A percentile compares a stretch with the other conserved stretches of the same genome.
These are phyloP conservation scores for Sisymbrium altissimum DNA, from an alignment of 345 rosid species.

Conservation along the genomic window DNA sequence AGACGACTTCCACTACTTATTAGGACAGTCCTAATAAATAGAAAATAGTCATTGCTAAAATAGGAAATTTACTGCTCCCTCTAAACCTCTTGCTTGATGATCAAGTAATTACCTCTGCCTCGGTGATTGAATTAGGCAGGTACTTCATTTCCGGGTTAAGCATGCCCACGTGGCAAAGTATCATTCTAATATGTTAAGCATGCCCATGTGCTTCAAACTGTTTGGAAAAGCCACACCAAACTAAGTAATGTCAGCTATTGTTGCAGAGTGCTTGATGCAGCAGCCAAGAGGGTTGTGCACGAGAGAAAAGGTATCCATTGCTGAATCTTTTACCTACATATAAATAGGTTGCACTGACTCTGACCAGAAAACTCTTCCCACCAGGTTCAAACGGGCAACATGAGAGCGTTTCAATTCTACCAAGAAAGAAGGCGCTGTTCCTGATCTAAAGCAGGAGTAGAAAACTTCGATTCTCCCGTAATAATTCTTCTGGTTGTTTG, in stretches of 20 bases:
- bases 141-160: no score
- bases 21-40: no score
- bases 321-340: background rate
- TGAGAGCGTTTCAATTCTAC: constrained; percentile 34
- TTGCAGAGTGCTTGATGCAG: constrained; percentile 92
- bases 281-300: constrained; percentile 60
- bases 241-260: constrained; percentile 21
- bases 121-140: no score
- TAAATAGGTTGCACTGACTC: background rate
- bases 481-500: constrained; percentile 6
- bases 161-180: no score
- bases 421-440: constrained; percentile 61
- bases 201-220: no score
- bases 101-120: no score
- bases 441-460: constrained; percentile 89
- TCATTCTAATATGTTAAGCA: no score
- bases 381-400: constrained; percentile 45
- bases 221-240: background rate
- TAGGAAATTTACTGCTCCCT: no score
- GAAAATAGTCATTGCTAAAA: no score
- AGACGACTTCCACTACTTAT: no score
- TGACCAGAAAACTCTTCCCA: constrained; percentile 21
- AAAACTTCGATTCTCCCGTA: constrained; percentile 89
- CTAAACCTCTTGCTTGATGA: no score
- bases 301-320: constrained; percentile 53